phyloP scores from a whole-genome alignment of 495 filamentous ascomycete genomes.

The Penicillium crystallinum region DNA sequence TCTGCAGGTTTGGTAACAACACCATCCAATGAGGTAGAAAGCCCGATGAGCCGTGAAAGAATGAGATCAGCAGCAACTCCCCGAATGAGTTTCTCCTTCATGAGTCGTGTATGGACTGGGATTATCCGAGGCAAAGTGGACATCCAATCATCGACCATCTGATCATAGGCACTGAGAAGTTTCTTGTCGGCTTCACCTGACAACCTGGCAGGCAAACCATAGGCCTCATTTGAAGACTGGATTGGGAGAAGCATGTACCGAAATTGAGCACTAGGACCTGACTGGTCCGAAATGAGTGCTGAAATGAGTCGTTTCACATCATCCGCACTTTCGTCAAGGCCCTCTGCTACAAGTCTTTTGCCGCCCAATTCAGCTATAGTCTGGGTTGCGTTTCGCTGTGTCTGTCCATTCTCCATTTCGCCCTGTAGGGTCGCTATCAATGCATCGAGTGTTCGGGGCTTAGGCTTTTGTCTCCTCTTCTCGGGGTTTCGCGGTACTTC shows the following conservation, averaged over 20 bases:
- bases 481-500: constrained; percentile 2
- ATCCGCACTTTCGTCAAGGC: constrained; percentile 32
- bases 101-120: constrained; percentile 33
- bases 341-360: constrained; percentile 20
- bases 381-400: constrained; percentile 6
- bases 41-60: constrained; percentile 27
- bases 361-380: constrained; percentile 32
- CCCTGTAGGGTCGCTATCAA: constrained; percentile 14
- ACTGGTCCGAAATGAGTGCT: constrained; percentile 3
- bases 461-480: background rate
- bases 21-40: constrained; percentile 7
- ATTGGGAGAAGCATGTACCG: constrained; percentile 20
- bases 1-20: background rate
- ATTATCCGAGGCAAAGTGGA: constrained; percentile 27
- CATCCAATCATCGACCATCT: constrained; percentile 38
- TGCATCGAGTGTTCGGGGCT: constrained; percentile 13
- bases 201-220: constrained; percentile 2
- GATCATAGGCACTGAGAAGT: constrained; percentile 34
- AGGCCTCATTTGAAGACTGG: constrained; percentile 5
- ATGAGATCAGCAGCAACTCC: constrained; percentile 35
- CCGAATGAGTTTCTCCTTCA: constrained; percentile 40
- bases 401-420: background rate
- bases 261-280: background rate
- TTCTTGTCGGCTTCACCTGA: constrained; percentile 10
- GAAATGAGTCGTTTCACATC: constrained; percentile 24